Base-by-base conservation (phyloP, 495 filamentous ascomycete species). In the Tuber brumale region DNA sequence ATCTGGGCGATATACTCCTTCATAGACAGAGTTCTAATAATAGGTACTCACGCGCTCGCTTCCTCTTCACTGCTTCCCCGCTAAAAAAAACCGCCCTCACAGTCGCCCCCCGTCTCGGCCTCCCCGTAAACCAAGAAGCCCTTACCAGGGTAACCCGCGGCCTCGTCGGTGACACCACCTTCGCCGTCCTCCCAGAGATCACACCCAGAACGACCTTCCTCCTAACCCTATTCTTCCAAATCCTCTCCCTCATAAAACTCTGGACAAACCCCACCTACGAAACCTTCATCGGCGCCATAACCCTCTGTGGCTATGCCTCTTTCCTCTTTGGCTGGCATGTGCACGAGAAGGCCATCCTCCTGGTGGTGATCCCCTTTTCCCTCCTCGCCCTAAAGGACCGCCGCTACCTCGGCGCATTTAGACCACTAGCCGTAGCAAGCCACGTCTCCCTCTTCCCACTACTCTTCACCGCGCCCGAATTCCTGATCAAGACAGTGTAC, bases 321-420 rank as follows among this genome's bases (percentile, higher is more conserved):
- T 99, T 99, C 85, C 88, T 99, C 35, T 97, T 98, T 76, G 95
- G 95, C 72, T 99, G 95, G 95, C 95, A 99, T 82, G 95, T 99
- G 31, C 95, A 99, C 80, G 95, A 99, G 81, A 99, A 99, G 82
- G 95, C 95, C 10, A 92, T 99, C 44, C 90, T 99, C 21, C 88
- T 97, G 71, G 92, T 98, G 80, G 93, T 99, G 80, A 92, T 98
- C 74, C 95, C 95, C 0, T 98, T 99, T 87, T 95, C 92, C 80
- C 88, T 99, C 75, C 92, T 99, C 74, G 95, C 95, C 5, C 89
- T 99, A 70, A 93, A 91, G 83, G 95, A 98, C 84, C 89, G 95
- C 21, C 91, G 95, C 41, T 93, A 97, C 82, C 91, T 97, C 72
- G 91, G 93, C 76, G 95, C 95, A 8, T 99, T 97, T 84, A 87